Evolutionary conservation across 2,329 filamentous ascomycete genomes (phyloP).

Genomic region (Alternaria alternata): DNA sequence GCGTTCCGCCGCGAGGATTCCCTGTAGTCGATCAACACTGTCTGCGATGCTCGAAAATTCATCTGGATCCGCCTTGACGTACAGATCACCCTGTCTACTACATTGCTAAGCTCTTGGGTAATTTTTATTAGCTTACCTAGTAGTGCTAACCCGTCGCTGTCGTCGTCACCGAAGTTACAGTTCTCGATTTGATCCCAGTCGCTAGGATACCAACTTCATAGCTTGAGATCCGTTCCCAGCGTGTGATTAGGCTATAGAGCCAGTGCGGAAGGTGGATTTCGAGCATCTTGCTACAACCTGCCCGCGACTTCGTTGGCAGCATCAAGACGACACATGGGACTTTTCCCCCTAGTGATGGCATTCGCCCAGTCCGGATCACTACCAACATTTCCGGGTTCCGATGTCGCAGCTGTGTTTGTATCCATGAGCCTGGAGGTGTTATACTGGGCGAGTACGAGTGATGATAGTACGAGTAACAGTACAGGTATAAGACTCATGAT

Average conservation of each 20-base stretch:
- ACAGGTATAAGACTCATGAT: too few species aligned
- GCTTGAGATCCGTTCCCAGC: not conserved
- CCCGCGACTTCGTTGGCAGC: not conserved
- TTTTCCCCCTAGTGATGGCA: not conserved
- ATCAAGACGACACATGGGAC: not conserved
- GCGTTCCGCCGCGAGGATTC: conserved; percentile 13
- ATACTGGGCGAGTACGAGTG: too few species aligned
- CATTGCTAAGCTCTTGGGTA: not conserved
- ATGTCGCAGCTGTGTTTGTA: not conserved
- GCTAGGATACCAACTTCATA: not conserved
- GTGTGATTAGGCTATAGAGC: not conserved
- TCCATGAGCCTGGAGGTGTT: too few species aligned
- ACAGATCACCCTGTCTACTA: not conserved
- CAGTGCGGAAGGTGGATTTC: not conserved
- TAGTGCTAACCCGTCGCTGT: conserved; percentile 6
- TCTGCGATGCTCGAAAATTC: not conserved
- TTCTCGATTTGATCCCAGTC: not conserved
- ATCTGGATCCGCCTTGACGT: not conserved
- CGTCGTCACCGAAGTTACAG: conserved; percentile 9
- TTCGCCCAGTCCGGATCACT: not conserved
- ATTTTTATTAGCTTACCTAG: conserved; percentile 8
- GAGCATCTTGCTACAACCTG: not conserved
- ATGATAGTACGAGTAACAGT: too few species aligned
- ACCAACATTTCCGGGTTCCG: not conserved
- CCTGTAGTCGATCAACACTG: not conserved